Evolutionary conservation across 2,329 filamentous ascomycete genomes (phyloP), one percentile per base, ranked within the genome.

Genomic region (Allantophomopsis lycopodina): DNA sequence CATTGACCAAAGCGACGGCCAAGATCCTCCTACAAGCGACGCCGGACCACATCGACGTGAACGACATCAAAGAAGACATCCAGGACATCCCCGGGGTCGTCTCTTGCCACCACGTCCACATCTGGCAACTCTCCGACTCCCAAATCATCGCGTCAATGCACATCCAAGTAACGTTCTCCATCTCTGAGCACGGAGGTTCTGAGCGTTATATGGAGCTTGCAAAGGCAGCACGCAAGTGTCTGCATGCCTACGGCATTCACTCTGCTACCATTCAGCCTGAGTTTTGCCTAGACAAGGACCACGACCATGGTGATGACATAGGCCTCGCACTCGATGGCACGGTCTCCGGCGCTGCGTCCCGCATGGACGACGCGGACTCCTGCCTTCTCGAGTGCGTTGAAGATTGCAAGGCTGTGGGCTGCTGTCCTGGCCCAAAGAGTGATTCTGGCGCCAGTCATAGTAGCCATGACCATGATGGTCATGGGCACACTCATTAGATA

Each of bases 211-310:
- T 98, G 89, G 73, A 79, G 46, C 72, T 98, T 32, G 86, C 89
- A 15, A 77, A 76, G 43, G 78, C 82, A 41, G 83, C 93, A 14
- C 74, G 88, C 36, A 79, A 79, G 53, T 98, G 91, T 53, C 76
- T 98, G 3, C 91, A 98, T 59, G 88, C 77, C 30, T 95, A 94
- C 51, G 89, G 91, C 41, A 96, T 98, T 48, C 91, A 98, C 64
- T 93, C 84, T 31, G 89, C 87, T 30, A 98, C 91, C 11, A 96
- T 98, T 50, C 91, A 98, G 60, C 91, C 91, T 5, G 91, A 98
- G 59, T 98, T 79, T 50, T 77, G 73, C 46, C 58, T 74, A 18
- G 73, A 74, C 47, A 53, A 61, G 39, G 46, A 45, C 33, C 54
- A 57, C 32, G 46, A 51, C 37, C 54, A 56, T 28, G 33, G 37